Evolutionary conservation across 495 filamentous ascomycete genomes (phyloP), one percentile per base, ranked within the genome.

Genomic region (Aspergillus carlsbadensis): DNA sequence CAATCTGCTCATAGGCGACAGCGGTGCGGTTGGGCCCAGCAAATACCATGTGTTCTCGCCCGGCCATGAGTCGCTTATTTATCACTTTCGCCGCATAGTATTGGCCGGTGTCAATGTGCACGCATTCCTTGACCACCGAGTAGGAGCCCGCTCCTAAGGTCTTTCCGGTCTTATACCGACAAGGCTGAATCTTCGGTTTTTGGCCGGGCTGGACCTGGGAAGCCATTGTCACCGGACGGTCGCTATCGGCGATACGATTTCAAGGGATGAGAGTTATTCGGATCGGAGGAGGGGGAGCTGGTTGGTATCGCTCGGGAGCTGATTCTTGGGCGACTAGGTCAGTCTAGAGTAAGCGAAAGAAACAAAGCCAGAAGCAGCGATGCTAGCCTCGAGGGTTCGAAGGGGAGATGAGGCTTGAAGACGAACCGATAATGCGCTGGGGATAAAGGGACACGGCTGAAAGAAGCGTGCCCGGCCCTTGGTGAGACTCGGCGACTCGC

Each of bases 61-160:
- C 94, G 26, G 91, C 89, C 94, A 98, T 98, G 64, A 98, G 76
- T 31, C 94, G 82, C 82, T 98, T 98, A 72, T 98, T 98, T 75
- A 98, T 98, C 18, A 98, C 95, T 74, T 98, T 98, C 35, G 95
- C 94, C 14, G 94, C 94, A 86, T 98, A 98, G 76, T 96, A 98
- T 52, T 92, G 83, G 44, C 93, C 95, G 1, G 95, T 98, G 61
- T 98, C 94, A 64, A 98, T 97, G 71, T 98, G 95, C 17, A 98
- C 92, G 70, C 94, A 98, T 75, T 98, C 94, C 72, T 98, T 98
- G n/a, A 98, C 94, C 54, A 98, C 94, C 42, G 92, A 97, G 76
- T 98, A 98, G 40, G 90, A 95, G 55, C 94, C 94, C 5, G 94
- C 91, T 53, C 94, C 94, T 29, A 98, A 77, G 8, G 94, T 97